phyloP scores from a whole-genome alignment of 805 yeast genomes.

The Tetrapisispora fleetii region DNA sequence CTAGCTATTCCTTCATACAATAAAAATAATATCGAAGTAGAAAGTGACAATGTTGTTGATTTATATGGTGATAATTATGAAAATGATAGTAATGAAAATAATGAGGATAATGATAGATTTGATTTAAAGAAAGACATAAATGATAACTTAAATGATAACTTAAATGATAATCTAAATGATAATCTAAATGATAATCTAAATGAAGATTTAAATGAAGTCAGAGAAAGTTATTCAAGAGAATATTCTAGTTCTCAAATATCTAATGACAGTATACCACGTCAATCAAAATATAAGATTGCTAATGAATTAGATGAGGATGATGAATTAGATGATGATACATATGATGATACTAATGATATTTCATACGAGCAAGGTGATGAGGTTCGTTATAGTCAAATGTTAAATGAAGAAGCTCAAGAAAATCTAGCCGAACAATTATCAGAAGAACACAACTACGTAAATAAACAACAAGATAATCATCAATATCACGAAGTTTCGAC shows the following conservation, averaged over 20 bases:
- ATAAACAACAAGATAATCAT: slow-evolving; percentile 6
- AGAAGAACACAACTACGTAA: slow-evolving; percentile 4
- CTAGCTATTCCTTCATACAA: background rate
- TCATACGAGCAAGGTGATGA: slow-evolving; percentile 31
- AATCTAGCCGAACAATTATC: background rate
- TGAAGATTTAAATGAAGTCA: background rate
- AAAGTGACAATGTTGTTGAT: slow-evolving; percentile 3
- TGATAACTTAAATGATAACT: background rate
- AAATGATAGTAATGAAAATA: background rate
- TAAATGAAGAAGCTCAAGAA: background rate
- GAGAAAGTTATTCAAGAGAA: background rate
- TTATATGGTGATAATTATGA: slow-evolving; percentile 4
- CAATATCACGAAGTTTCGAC: slow-evolving; percentile 23
- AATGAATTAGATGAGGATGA: slow-evolving; percentile 1
- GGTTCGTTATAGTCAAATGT: slow-evolving; percentile 16
- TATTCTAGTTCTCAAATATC: background rate
- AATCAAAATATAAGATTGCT: background rate
- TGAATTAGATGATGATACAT: slow-evolving; percentile 13
- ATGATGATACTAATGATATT: slow-evolving; percentile 23
- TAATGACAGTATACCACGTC: background rate
- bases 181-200: background rate
- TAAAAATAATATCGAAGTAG: background rate
- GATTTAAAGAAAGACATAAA: slow-evolving; percentile 1
- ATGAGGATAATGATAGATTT: background rate
- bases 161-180: slow-evolving; percentile 1